phyloP scores from a whole-genome alignment of 2,329 filamentous ascomycete genomes.

The Claviceps sp. region DNA sequence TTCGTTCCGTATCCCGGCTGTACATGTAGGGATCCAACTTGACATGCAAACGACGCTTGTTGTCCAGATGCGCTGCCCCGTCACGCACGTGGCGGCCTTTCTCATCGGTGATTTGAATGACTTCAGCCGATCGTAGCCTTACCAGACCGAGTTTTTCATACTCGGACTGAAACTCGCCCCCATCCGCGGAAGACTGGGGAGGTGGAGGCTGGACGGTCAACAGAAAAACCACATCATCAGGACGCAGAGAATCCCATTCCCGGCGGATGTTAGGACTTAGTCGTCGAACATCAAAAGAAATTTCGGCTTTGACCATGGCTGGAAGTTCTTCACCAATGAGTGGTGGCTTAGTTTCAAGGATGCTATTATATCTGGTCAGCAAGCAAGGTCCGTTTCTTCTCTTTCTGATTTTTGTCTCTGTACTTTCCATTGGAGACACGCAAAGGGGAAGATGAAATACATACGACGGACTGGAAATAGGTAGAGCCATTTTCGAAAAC shows the following conservation, averaged over 20 bases:
- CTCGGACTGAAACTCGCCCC: conserved; percentile 27
- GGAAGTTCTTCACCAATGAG: conserved; percentile 73
- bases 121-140: conserved; percentile 66
- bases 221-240: conserved; percentile 83
- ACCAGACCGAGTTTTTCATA: conserved; percentile 53
- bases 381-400: background rate
- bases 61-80: conserved; percentile 44
- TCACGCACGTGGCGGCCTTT: conserved; percentile 63
- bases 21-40: conserved; percentile 71
- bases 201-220: conserved; percentile 56
- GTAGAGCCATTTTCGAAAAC: conserved; percentile 82
- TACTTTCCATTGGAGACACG: background rate
- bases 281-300: conserved; percentile 69
- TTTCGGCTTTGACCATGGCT: conserved; percentile 75
- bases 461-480: conserved; percentile 65
- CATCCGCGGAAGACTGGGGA: conserved; percentile 40
- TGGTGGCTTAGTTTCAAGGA: conserved; percentile 73
- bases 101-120: conserved; percentile 77
- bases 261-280: conserved; percentile 61
- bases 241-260: conserved; percentile 82
- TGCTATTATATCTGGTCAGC: conserved; percentile 23
- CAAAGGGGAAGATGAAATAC: conserved; percentile 7
- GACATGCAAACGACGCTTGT: conserved; percentile 60
- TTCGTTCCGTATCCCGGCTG: conserved; percentile 57
- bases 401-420: background rate